phyloP scores from a whole-genome alignment of 208 protist genomes.

The Trypanosoma boissoni region DNA sequence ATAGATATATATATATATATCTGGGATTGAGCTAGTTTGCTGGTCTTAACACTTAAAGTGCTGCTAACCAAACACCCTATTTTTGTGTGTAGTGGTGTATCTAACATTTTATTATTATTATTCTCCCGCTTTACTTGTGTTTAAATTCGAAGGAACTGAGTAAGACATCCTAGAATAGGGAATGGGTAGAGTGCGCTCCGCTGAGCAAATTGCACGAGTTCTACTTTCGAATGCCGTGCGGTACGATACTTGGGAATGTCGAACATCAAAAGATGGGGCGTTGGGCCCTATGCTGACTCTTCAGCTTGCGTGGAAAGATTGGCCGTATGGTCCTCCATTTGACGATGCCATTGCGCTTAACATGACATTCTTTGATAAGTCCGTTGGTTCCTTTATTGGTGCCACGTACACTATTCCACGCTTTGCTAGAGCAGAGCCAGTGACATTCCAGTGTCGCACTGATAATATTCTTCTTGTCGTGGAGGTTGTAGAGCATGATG shows the following conservation, averaged over 20 bases:
- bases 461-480: conserved; percentile 57
- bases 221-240: conserved; percentile 83
- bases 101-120: too few species aligned
- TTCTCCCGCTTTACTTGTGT: too few species aligned
- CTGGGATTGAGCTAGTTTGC: too few species aligned
- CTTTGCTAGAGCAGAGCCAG: conserved; percentile 25
- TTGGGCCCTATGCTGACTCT: conserved; percentile 38
- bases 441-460: conserved; percentile 54
- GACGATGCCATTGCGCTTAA: conserved; percentile 47
- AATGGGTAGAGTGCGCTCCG: conserved; percentile 49
- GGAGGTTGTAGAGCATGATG: conserved; percentile 47
- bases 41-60: too few species aligned
- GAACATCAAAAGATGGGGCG: conserved; percentile 36
- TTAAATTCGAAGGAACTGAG: background rate
- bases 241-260: conserved; percentile 84
- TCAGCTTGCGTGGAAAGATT: conserved; percentile 24
- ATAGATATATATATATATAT: too few species aligned
- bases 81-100: too few species aligned
- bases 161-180: background rate
- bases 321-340: conserved; percentile 17
- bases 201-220: conserved; percentile 78
- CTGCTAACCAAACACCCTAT: too few species aligned
- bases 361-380: conserved; percentile 65
- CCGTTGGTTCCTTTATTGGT: conserved; percentile 57
- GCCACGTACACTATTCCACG: conserved; percentile 53